phyloP scores from a whole-genome alignment of 257 asterid species.

The Capsicum rhomboideum region DNA sequence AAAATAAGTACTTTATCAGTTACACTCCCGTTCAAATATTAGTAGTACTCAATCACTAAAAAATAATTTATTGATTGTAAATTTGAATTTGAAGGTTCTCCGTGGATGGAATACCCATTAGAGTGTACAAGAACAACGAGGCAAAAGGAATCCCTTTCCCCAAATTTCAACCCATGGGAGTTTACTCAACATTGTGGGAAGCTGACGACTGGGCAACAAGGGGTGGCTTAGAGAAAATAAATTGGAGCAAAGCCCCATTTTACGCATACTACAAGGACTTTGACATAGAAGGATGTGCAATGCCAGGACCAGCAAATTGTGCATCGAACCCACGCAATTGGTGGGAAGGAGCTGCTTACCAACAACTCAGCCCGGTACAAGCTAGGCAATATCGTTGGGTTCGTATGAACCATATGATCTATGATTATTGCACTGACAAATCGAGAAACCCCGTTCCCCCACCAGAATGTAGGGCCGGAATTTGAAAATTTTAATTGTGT shows the following conservation, averaged over 20 bases:
- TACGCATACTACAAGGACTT: constrained; percentile 76
- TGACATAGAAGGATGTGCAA: constrained; percentile 75
- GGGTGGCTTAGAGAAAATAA: constrained; percentile 76
- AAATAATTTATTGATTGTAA: background rate
- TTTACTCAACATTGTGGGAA: constrained; percentile 82
- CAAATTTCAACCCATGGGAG: constrained; percentile 60
- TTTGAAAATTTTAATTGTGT: constrained; percentile 19
- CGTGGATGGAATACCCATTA: constrained; percentile 64
- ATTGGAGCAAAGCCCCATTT: constrained; percentile 88
- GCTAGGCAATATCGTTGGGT: constrained; percentile 74
- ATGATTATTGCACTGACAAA: constrained; percentile 85
- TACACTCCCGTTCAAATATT: background rate
- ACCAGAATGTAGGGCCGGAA: constrained; percentile 28
- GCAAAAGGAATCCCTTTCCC: constrained; percentile 69
- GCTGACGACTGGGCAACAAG: constrained; percentile 96
- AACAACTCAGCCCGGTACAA: constrained; percentile 38
- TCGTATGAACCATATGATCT: constrained; percentile 57
- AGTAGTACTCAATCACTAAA: background rate
- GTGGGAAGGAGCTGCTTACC: constrained; percentile 76
- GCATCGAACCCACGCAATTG: constrained; percentile 47
- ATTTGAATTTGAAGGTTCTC: constrained; percentile 9
- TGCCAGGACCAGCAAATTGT: constrained; percentile 63
- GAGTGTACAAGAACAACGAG: constrained; percentile 80
- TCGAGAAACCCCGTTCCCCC: constrained; percentile 52
- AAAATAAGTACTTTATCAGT: too few species aligned